Base-by-base conservation (phyloP, 805 yeast genomes). In the Scheffersomyces ergatensis region DNA sequence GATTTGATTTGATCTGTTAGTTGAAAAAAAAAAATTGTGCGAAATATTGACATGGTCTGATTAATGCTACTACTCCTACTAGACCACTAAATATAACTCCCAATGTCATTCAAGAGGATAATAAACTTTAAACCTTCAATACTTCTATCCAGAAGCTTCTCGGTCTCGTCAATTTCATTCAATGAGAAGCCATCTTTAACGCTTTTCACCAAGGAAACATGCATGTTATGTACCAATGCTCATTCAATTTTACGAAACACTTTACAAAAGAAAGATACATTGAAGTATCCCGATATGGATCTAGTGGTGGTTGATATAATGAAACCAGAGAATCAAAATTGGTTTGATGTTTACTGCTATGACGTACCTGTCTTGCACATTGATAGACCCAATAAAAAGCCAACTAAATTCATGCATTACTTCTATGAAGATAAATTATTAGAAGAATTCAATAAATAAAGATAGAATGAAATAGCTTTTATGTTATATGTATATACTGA, bases 361-460 rank as follows among this genome's bases (percentile, higher is more conserved):
- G 95, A 85, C 54, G 83, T 85, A 5, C 95, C 95, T 0, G 95
- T 85, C 0, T 54, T 85, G 32, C 90, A 85, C 55, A 68, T 85
- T 7, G 82, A 81, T 49, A 66, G 80, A 43, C 63, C 55, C 1
- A 59, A 56, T 5, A 63, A 53, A 25, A 67, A 74, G 34, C 73
- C 82, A 2, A 71, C 74, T 4, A 81, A 79, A 51, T 78, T 81
- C 54, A 83, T 85, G 84, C 92, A 85, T 60, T 71, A 78, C 40
- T 72, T 85, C 42, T 65, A 80, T 40, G 71, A 73, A 34, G 76
- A 74, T 4, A 81, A 80, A 43, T 55, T 84, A 3, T 47, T 71
- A 12, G 79, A 76, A 16, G 85, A 77, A 48, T 65, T 83, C 19
- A 55, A 53, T 23, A 69, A 69, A 47, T 60, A 62, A 14, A 26